phyloP scores from a whole-genome alignment of 2,329 filamentous ascomycete species.

The Curvularia sp. region DNA sequence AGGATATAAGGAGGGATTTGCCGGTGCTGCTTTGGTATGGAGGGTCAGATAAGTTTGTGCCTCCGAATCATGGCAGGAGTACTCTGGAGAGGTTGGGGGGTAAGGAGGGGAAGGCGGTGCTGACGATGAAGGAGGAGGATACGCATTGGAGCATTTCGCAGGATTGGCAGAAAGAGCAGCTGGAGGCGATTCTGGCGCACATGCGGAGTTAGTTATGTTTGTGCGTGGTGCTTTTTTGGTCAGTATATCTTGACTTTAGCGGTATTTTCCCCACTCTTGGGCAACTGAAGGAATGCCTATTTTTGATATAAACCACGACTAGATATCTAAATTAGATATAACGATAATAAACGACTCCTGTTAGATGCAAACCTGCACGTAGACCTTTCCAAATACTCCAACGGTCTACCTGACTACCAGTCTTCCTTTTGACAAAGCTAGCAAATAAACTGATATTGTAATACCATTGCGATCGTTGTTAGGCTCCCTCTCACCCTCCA shows the following conservation, averaged over 20 bases:
- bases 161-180: conserved; percentile 27
- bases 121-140: conserved; percentile 43
- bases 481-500: no score
- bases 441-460: neutral
- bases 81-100: conserved; percentile 42
- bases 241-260: neutral
- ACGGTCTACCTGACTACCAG: no score
- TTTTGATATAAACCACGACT: neutral
- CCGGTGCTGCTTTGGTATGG: conserved; percentile 43
- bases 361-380: neutral
- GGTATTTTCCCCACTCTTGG: neutral
- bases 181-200: conserved; percentile 18
- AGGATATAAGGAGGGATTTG: conserved; percentile 47
- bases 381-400: neutral
- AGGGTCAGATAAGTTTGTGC: conserved; percentile 43
- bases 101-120: conserved; percentile 25
- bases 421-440: neutral
- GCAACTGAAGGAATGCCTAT: no score
- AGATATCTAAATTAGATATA: neutral
- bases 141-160: conserved; percentile 41
- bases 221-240: neutral
- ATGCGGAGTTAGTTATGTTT: neutral
- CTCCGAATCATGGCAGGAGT: conserved; percentile 44
- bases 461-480: no score
- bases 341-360: neutral